Conservation (phyloP, 1,284 basidiomycete genomes). For the Xerocomus minutiporus region DNA sequence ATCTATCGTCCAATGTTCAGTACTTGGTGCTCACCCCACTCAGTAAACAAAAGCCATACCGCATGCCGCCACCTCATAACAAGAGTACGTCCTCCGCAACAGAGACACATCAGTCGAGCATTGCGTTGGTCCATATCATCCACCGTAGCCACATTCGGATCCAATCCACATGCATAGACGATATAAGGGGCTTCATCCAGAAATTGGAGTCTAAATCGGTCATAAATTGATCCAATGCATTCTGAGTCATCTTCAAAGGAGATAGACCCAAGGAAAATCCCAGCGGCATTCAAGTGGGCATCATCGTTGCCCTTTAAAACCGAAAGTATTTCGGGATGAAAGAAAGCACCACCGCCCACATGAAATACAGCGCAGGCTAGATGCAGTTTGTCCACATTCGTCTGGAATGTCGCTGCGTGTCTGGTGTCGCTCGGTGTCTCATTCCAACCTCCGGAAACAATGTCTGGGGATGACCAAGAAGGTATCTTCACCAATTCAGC, state of each 20-base stretch:
- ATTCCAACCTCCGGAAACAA: not conserved
- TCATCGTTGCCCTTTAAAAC: not conserved
- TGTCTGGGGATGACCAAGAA: not conserved
- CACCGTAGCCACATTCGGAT: slow-evolving; percentile 18
- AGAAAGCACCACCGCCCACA: slow-evolving; percentile 2
- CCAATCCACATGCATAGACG: slow-evolving; percentile 14
- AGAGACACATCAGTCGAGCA: slow-evolving; percentile 17
- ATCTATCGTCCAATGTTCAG: slow-evolving; percentile 8
- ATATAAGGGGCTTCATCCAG: slow-evolving; percentile 14
- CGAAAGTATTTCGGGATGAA: slow-evolving; percentile 6
- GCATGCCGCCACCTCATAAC: slow-evolving; percentile 19
- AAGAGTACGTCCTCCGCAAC: slow-evolving; percentile 3
- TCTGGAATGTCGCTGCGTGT: not conserved
- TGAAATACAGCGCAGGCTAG: slow-evolving; percentile 19
- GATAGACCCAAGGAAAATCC: not conserved
- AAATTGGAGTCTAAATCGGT: slow-evolving; percentile 6
- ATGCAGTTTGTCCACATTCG: slow-evolving; percentile 5
- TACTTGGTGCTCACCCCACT: not conserved
- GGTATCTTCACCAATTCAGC: slow-evolving; percentile 15
- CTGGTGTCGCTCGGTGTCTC: not conserved
- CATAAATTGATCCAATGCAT: not conserved
- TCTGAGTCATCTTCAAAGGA: not conserved
- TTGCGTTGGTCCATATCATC: slow-evolving; percentile 22
- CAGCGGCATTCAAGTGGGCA: not conserved
- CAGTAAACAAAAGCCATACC: slow-evolving; percentile 4